Evolutionary conservation across 2,329 filamentous ascomycete genomes (phyloP), one percentile per base, ranked within the genome.

Genomic region (Sarocladiaceae sp.): DNA sequence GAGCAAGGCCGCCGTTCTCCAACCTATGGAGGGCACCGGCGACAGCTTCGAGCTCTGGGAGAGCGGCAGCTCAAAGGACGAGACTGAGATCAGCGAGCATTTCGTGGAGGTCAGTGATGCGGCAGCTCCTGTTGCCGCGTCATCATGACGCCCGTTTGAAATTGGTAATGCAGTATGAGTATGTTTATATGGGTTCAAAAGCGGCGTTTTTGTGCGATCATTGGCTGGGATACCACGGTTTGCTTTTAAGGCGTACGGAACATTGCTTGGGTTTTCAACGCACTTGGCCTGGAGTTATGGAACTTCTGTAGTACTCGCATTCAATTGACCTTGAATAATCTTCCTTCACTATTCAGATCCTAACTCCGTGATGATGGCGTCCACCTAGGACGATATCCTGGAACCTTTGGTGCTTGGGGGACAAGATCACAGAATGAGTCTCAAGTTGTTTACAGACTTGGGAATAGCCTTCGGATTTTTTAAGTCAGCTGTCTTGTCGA

Each of bases 1-100:
- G 4, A 61, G 65, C 20, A 64, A 67, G 43, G 73, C 73, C 2
- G 67, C 72, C 2, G 55, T 75, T 2, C 60, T 82, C 12, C 61
- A 74, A 45, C 72, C 76, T 1, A 68, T 82, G 4, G 76, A 82
- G 44, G 78, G 74, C 37, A 74, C 76, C 0, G 76, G 72, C 32
- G 76, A 80, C 53, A 72, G 64, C 57, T 79, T 86, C 54, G 80
- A 84, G 53, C 70, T 87, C 13, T 86, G 82, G 82, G 83, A 86
- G 61, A 85, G 81, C 56, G 74, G 71, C 20, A 85, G 80, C 59
- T 73, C 74, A 20, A 76, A 78, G 51, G 82, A 79, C 39, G 81
- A 78, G 45, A 18, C n/a, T 9, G 37, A 41, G 37, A 6, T 16
- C 10, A 16, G 9, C 23, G 23, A 27, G n/a, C n/a, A n/a, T n/a